Evolutionary conservation across 78 protist genomes (phyloP).

Genomic region (Speleostelium caveatum): DNA sequence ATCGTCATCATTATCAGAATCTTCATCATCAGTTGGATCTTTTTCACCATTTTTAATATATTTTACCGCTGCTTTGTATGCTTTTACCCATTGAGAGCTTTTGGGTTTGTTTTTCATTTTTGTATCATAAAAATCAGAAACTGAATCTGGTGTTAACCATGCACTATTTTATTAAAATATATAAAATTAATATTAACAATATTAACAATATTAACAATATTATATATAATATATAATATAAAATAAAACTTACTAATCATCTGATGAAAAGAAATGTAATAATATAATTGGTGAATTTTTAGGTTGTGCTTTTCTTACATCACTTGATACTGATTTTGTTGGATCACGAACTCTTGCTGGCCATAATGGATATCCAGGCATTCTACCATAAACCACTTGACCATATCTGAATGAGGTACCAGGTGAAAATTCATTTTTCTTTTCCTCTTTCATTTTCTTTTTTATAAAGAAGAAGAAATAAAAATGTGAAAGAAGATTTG

Average conservation of each 20-base stretch:
- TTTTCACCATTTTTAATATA: conserved; percentile 38
- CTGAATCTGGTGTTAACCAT: conserved; percentile 72
- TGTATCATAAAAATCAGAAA: conserved; percentile 34
- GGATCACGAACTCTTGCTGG: conserved; percentile 77
- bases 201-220: not conserved
- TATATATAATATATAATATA: too few relatives aligned
- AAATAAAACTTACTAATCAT: conserved; percentile 61
- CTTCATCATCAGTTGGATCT: not conserved
- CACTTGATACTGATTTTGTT: conserved; percentile 31
- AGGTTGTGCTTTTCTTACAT: conserved; percentile 73
- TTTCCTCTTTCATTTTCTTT: conserved; percentile 21
- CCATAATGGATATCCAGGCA: conserved; percentile 76
- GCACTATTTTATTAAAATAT: conserved; percentile 35
- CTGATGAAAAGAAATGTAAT: conserved; percentile 43
- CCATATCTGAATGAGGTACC: conserved; percentile 68
- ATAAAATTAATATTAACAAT: not conserved
- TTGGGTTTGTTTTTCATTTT: conserved; percentile 53
- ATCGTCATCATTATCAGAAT: not conserved
- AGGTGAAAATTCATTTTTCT: conserved; percentile 24
- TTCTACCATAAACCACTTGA: conserved; percentile 71
- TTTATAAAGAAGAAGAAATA: not conserved
- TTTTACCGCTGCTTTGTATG: conserved; percentile 46
- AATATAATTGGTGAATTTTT: conserved; percentile 40
- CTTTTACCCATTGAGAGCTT: conserved; percentile 50
- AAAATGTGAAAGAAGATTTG: not conserved